Evolutionary conservation across 768 basidiomycete species (phyloP).

Genomic region (Boletus speciosus): DNA sequence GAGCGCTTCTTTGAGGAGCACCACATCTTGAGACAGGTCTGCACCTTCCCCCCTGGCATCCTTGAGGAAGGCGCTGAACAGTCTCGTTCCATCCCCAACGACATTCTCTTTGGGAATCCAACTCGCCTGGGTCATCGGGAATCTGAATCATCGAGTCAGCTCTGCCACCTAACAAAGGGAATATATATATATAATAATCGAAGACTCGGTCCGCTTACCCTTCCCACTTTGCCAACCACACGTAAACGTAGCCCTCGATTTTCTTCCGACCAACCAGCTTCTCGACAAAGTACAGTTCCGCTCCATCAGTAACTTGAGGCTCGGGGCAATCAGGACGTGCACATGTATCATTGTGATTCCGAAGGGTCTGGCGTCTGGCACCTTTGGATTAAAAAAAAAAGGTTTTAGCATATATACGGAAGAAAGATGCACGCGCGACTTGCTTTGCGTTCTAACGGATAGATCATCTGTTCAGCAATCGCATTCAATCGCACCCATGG

Average conservation of each 20-base stretch:
- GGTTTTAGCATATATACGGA: not conserved
- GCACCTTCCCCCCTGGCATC: constrained; percentile 18
- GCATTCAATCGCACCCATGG: not conserved
- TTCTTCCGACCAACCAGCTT: constrained; percentile 27
- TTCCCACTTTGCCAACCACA: constrained; percentile 34
- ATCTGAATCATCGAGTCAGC: constrained; percentile 11
- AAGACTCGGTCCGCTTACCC: constrained; percentile 19
- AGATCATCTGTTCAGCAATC: not conserved
- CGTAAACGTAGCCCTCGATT: constrained; percentile 8
- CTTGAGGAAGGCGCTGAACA: constrained; percentile 18
- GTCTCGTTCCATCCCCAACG: constrained; percentile 10
- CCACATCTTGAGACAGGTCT: constrained; percentile 11
- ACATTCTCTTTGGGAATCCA: constrained; percentile 32
- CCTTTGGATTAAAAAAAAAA: constrained; percentile 5
- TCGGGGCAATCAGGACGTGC: constrained; percentile 27
- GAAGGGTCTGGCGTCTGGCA: constrained; percentile 9
- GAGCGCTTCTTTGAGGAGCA: constrained; percentile 25
- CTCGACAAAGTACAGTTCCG: constrained; percentile 24
- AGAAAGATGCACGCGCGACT: not conserved
- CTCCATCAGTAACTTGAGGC: not conserved
- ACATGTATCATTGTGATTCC: constrained; percentile 14
- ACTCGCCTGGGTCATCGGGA: constrained; percentile 25
- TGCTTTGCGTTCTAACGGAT: constrained; percentile 12
- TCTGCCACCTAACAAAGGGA: too few relatives aligned
- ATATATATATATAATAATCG: not conserved